These are phyloP conservation scores for Alnus glutinosa DNA, from an alignment of 306 rosid species.

Conservation along the genomic window DNA sequence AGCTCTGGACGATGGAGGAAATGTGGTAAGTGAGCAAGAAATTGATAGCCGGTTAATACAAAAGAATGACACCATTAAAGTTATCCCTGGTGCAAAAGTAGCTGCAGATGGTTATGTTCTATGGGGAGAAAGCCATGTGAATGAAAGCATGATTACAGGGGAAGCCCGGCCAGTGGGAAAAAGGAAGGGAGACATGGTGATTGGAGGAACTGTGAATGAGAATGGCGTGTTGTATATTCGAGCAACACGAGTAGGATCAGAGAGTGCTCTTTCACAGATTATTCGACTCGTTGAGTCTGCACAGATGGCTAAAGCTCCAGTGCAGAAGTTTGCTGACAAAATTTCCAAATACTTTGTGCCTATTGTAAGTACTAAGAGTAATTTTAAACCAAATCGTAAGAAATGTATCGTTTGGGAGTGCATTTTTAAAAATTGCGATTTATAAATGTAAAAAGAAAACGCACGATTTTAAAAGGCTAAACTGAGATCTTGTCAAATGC, in stretches of 20 bases:
- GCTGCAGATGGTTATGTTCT: constrained; percentile 69
- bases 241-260: constrained; percentile 86
- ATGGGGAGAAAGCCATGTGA: constrained; percentile 79
- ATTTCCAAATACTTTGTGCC: constrained; percentile 89
- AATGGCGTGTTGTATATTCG: constrained; percentile 69
- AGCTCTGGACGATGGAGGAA: constrained; percentile 47
- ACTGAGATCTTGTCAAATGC: too few species aligned
- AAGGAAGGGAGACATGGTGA: constrained; percentile 59
- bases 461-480: too few species aligned
- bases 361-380: constrained; percentile 33
- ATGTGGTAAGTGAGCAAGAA: constrained; percentile 50
- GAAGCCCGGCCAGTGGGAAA: constrained; percentile 64
- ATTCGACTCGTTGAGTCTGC: constrained; percentile 86
- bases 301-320: constrained; percentile 94
- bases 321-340: constrained; percentile 74
- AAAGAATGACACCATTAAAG: constrained; percentile 65
- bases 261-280: constrained; percentile 78
- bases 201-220: constrained; percentile 85
- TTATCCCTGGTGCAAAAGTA: constrained; percentile 71
- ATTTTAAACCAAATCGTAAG: too few species aligned
- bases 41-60: constrained; percentile 68
- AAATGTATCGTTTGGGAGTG: too few species aligned
- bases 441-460: too few species aligned
- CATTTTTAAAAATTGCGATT: too few species aligned
- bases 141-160: constrained; percentile 92